Conservation (phyloP, 306 rosid species). For the Benincasa hispida region DNA sequence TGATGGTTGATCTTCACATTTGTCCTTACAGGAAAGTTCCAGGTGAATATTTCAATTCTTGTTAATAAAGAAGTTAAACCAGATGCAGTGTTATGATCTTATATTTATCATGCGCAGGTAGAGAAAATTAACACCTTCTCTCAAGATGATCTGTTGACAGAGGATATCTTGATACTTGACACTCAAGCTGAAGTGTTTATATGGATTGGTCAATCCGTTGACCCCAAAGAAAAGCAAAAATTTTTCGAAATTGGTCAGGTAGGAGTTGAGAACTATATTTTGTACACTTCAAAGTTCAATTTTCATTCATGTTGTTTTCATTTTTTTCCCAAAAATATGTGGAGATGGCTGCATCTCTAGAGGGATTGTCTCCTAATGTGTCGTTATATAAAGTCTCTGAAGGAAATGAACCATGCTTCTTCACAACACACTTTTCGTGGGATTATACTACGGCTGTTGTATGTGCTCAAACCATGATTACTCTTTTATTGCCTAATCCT, state of each 20-base stretch:
- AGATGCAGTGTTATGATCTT: conserved; percentile 17
- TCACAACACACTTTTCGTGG: conserved; percentile 91
- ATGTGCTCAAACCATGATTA: conserved; percentile 26
- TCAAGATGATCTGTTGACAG: conserved; percentile 91
- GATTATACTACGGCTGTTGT: conserved; percentile 71
- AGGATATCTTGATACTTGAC: conserved; percentile 86
- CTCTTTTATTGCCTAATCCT: conserved; percentile 8
- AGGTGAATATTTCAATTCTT: conserved; percentile 46
- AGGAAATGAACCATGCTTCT: conserved; percentile 96
- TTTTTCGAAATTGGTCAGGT: conserved; percentile 82
- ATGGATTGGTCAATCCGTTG: conserved; percentile 93
- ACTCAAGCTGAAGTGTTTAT: conserved; percentile 96
- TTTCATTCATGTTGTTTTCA: neutral
- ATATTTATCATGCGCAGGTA: conserved; percentile 34
- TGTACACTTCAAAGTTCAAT: neutral
- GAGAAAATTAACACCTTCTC: conserved; percentile 83
- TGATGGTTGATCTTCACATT: conserved; percentile 20
- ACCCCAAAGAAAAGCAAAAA: conserved; percentile 75
- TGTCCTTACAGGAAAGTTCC: conserved; percentile 71
- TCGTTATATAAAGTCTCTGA: conserved; percentile 87
- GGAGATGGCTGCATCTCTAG: conserved; percentile 73
- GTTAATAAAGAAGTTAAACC: neutral
- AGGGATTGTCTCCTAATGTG: conserved; percentile 65
- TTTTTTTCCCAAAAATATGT: conserved; percentile 63
- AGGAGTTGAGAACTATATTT: conserved; percentile 8